Evolutionary conservation across 345 rosid species (phyloP), one percentile per base, ranked within the genome.

Genomic region (Camelina laxa): DNA sequence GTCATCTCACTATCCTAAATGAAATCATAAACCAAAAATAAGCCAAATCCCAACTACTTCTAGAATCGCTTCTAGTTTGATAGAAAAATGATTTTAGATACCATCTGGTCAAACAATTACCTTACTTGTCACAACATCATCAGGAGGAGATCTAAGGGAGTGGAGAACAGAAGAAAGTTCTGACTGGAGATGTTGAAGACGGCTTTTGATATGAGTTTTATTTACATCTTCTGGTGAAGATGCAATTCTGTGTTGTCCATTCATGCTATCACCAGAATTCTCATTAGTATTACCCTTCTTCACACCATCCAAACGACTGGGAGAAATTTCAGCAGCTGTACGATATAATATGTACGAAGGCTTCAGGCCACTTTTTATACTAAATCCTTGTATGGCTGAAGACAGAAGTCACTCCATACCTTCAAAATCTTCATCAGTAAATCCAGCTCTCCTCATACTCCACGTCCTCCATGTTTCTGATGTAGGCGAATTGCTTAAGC

Each of bases 91-190:
- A 17, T 59, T 19, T 17, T 44, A 62, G 20, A 54, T 70, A 15
- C 4, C 7, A 9, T 10, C 36, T 14, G n/a, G 6, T 78, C 44
- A 21, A 58, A 49, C 47, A 58, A 67, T 33, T 58, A 85, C 91
- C 82, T 83, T 81, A 79, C 75, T 80, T 58, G 75, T 66, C 59
- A 44, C 68, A 86, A 63, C 76, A 56, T 75, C 84, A 63, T 55
- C 78, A 61, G 81, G 61, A 33, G 80, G 78, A 69, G 91, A 88
- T 81, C 88, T 87, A 78, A 90, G 76, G 42, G 79, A 72, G 35
- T 70, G 77, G 73, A 95, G 96, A 27, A 83, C 94, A 53, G 88
- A 85, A 27, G 94, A 87, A 75, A 95, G 97, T 84, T 95, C 92
- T 21, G 78, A 79, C 78, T 88, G 88, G 80, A 95, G 85, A 67